Base-by-base conservation (phyloP, 176 grass and related monocot species). In the Puya raimondii region DNA sequence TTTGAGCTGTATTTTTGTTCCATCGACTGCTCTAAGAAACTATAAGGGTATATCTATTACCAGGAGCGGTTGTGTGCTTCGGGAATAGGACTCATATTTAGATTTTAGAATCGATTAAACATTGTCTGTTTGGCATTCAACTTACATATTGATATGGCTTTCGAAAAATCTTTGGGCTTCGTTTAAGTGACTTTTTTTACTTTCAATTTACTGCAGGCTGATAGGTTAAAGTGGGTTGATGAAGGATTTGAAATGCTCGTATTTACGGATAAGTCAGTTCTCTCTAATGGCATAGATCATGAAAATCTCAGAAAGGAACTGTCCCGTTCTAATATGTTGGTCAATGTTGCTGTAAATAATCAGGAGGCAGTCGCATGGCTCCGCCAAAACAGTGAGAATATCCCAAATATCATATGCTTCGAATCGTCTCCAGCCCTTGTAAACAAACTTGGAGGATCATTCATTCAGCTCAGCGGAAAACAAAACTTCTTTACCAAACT, bases 141-240 rank as follows among this genome's bases (percentile, higher is more conserved):
- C 22, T 16, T 14, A 67, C 13, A 5, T 29, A 4, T 23, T 10
- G 5, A 27, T 14, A 16, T 67, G 12, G 12, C 49, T 22, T 14
- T 47, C 23, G 5, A 47, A 12, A 59, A 16, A 5, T 47, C 15
- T 48, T 68, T 11, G n/a, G 75, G 72, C 53, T 64, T 2, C 65
- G 15, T 10, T 23, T 67, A 27, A 14, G 7, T 20, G 33, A 49
- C n/a, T 63, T 50, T 9, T 73, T 16, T 42, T 14, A 15, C 23
- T 70, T 87, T 23, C 23, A 25, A 79, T 12, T 72, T 83, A 11
- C 73, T 64, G 68, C 49, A 97, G 93, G 86, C 81, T 65, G 67
- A 78, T 83, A 81, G 82, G 75, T n/a, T 97, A 64, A 97, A 90
- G 70, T 97, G 93, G 89, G 79, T 88, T 1, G 93, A 92, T 54